Base-by-base conservation (phyloP, 176 grass and related monocot genomes). In the Calamus simplicifolius region DNA sequence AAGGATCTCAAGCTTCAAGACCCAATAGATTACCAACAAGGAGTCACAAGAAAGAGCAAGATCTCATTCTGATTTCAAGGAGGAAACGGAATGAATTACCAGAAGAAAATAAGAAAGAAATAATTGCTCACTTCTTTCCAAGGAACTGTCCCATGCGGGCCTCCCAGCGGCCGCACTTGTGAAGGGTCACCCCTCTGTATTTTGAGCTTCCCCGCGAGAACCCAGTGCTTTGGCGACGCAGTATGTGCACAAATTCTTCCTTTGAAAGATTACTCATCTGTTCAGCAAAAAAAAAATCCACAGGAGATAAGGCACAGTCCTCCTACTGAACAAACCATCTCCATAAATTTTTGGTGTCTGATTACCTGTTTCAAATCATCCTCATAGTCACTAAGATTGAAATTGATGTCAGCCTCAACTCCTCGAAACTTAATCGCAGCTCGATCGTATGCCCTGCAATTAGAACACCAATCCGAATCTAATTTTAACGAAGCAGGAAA, bases 181-280 rank as follows among this genome's bases (percentile, higher is more conserved):
- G 28, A 61, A 61, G 58, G 21, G 21, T 23, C 27, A 16, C 25
- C 13, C 94, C 94, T 61, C 94, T 85, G 63, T 98, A 98, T 67
- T 83, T 98, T 51, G 94, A 98, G 70, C 94, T 98, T 6, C 94
- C 94, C 3, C 94, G 70, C 0, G 94, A 98, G 79, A 98, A 98
- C 23, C 94, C 94, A 5, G 81, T 98, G 76, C 94, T 98, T 61
- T 98, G 88, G 54, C 94, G 84, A 5, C 94, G 87, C 63, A 98
- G 80, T 13, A 65, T 87, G 64, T 98, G 94, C 73, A 98, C 87
- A 55, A 98, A 98, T 71, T 98, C 94, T 69, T 98, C 94, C 73
- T 98, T 98, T 31, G 94, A 83, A 1, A 98, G 66, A 81, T 84
- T 78, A 79, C 77, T 93, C 94, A 81, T 86, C 94, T 95, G 67